These are phyloP conservation scores for Alternaria consortialis DNA, from an alignment of 2,329 filamentous ascomycete genomes.

Conservation along the genomic window DNA sequence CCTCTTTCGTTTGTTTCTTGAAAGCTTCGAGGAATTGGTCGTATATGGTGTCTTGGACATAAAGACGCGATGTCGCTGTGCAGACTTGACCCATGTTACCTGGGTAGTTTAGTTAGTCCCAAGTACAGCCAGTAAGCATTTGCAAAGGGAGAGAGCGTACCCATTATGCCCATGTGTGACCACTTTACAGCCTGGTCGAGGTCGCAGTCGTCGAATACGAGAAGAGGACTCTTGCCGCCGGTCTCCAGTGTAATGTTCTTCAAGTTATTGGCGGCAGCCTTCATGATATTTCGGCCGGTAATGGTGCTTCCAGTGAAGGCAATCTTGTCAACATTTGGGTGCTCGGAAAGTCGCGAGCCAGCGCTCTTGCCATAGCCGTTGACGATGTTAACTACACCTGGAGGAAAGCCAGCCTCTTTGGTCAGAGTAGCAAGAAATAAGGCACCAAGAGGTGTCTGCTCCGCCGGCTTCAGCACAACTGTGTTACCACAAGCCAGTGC, in stretches of 20 bases:
- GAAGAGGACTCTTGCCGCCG: background rate
- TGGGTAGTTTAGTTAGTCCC: too few relatives aligned
- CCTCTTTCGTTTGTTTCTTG: background rate
- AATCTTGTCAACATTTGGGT: background rate
- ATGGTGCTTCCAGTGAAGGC: background rate
- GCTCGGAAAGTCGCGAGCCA: background rate
- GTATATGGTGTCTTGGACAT: constrained; percentile 1
- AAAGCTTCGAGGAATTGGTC: background rate
- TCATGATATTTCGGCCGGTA: background rate
- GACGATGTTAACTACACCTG: background rate
- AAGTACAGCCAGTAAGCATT: too few relatives aligned
- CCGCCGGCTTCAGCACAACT: background rate
- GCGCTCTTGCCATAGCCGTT: background rate
- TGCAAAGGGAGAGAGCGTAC: background rate
- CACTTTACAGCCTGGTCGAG: constrained; percentile 1
- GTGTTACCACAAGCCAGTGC: background rate
- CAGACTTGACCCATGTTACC: constrained; percentile 37
- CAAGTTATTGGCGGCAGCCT: background rate
- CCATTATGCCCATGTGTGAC: background rate
- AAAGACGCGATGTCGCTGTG: constrained; percentile 10
- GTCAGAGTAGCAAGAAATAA: background rate
- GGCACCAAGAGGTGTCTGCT: background rate
- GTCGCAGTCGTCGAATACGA: background rate
- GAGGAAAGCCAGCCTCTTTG: background rate
- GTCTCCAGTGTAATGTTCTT: background rate